phyloP scores from a whole-genome alignment of 1,139 yeast species.

The Candida gigantensis region DNA sequence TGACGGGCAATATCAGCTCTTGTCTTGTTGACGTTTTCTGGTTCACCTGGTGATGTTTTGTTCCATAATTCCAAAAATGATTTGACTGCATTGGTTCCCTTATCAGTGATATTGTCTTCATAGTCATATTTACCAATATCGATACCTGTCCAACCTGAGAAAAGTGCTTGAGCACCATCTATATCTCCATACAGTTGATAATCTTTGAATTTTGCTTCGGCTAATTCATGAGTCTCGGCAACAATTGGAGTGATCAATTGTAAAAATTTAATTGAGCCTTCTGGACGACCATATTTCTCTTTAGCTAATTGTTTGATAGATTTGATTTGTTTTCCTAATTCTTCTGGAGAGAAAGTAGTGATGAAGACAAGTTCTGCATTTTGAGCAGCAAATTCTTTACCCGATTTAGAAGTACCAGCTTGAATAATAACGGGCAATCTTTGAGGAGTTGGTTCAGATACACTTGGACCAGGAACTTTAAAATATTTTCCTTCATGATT shows the following conservation, averaged over 20 bases:
- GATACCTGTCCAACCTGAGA: constrained; percentile 40
- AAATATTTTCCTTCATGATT: constrained; percentile 40
- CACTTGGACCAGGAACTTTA: constrained; percentile 47
- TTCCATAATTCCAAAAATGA: constrained; percentile 35
- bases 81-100: constrained; percentile 30
- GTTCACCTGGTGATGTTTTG: constrained; percentile 29
- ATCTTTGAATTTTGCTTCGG: constrained; percentile 30
- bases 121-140: constrained; percentile 31
- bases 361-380: constrained; percentile 47
- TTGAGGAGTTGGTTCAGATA: constrained; percentile 46
- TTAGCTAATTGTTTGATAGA: constrained; percentile 30
- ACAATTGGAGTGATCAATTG: constrained; percentile 34
- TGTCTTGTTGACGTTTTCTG: constrained; percentile 25
- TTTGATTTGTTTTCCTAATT: constrained; percentile 27
- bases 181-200: constrained; percentile 33
- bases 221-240: constrained; percentile 39
- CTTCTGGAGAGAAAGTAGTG: constrained; percentile 30
- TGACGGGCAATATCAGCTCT: constrained; percentile 28
- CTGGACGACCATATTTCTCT: constrained; percentile 34
- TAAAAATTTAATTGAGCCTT: constrained; percentile 36
- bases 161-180: constrained; percentile 42
- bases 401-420: constrained; percentile 49
- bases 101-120: constrained; percentile 31
- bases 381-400: constrained; percentile 45
- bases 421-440: constrained; percentile 48